phyloP scores from a whole-genome alignment of 2,329 filamentous ascomycete genomes.

The Curvularia hawaiiensis region DNA sequence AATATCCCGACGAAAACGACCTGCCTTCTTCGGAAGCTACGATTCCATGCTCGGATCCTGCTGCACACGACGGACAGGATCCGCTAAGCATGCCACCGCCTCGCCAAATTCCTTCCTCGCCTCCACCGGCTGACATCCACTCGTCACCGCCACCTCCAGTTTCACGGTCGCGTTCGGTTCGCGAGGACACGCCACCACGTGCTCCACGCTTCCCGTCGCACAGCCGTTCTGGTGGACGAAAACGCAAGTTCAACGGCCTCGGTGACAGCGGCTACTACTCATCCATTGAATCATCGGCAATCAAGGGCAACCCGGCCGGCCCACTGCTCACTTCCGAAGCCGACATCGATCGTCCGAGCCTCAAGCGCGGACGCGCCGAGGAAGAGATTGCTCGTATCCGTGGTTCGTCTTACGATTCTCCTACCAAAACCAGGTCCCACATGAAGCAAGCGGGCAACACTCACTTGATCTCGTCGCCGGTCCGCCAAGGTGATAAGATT shows the following conservation, averaged over 20 bases:
- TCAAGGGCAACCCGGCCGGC: slow-evolving; percentile 70
- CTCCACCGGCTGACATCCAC: slow-evolving; percentile 72
- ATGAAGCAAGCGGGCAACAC: slow-evolving; percentile 52
- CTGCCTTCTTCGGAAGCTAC: slow-evolving; percentile 57
- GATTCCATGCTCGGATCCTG: slow-evolving; percentile 58
- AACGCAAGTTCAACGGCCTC: slow-evolving; percentile 78
- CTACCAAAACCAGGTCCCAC: slow-evolving; percentile 69
- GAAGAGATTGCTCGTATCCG: slow-evolving; percentile 94
- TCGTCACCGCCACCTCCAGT: slow-evolving; percentile 95
- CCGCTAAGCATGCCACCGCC: slow-evolving; percentile 51
- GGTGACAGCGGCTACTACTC: slow-evolving; percentile 98
- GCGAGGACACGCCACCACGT: slow-evolving; percentile 78
- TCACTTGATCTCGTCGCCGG: slow-evolving; percentile 50
- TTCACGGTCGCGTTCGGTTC: slow-evolving; percentile 58
- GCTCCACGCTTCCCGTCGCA: slow-evolving; percentile 64
- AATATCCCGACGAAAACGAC: slow-evolving; percentile 57
- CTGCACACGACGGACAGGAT: slow-evolving; percentile 54
- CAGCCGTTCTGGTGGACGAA: slow-evolving; percentile 70
- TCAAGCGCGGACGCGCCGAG: slow-evolving; percentile 89
- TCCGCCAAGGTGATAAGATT: slow-evolving; percentile 43
- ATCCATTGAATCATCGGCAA: slow-evolving; percentile 87
- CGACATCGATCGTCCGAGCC: slow-evolving; percentile 73
- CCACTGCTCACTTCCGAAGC: slow-evolving; percentile 75
- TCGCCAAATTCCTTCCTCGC: slow-evolving; percentile 67
- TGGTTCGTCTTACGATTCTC: slow-evolving; percentile 91